Evolutionary conservation across 2,329 filamentous ascomycete genomes (phyloP), one percentile per base, ranked within the genome.

Genomic region (Aspergillus thermomutatus): DNA sequence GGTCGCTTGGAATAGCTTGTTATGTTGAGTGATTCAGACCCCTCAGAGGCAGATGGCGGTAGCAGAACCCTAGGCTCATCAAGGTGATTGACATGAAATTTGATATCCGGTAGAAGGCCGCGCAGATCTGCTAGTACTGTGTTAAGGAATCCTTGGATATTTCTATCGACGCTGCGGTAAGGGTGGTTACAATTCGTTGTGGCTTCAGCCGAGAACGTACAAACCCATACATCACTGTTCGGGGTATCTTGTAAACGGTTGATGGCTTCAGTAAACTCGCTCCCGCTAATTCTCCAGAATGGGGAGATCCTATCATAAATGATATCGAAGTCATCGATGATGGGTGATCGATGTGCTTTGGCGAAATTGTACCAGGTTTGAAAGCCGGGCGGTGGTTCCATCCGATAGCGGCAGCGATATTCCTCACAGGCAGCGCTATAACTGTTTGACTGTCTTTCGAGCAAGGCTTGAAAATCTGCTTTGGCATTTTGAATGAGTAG

Each of bases 81-180:
- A 9, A 60, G 55, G 19, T 60, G 58, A 50, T 60, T 60, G 41
- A 60, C 48, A 8, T 58, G 53, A 19, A 60, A 60, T 19, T 11
- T 54, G 26, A 56, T 9, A 37, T 58, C 45, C 6, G 58, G 58
- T 1, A 60, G 43, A 25, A 37, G 31, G 2, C 28, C 50, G n/a
- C 17, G 49, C 19, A 58, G 10, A 26, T 43, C 45, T 9, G 19
- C 4, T 4, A 60, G 19, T 11, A 58, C 25, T 1, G 14, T 47
- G 7, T 60, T 27, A 9, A 60, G 54, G 21, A 23, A 49, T 19
- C 11, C 8, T 25, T 56, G 50, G 19, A 56, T 48, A 45, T 54
- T 26, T 41, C 58, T 50, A 37, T 60, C 58, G 23, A 56, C 43
- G 1, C 17, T 37, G 31, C 53, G 56, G 34, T 40, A 17, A 23